A percentile compares a stretch with the other conserved stretches of the same genome.
These are phyloP conservation scores for Leccinum broughii DNA, from an alignment of 768 basidiomycete genomes.

Conservation along the genomic window DNA sequence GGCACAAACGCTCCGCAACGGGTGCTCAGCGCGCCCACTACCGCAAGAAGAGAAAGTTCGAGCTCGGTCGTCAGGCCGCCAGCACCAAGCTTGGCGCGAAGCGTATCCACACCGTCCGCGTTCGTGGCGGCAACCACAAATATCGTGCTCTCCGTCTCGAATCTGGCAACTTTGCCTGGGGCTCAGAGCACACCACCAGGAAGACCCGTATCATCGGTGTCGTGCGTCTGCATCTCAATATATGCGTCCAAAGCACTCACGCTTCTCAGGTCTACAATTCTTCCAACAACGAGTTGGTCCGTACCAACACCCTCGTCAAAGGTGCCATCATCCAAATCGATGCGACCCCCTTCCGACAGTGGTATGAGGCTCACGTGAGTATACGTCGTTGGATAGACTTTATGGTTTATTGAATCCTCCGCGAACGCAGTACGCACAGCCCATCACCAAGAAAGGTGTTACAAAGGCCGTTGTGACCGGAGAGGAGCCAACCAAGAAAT, in stretches of 20 bases:
- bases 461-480: conserved; percentile 51
- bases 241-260: conserved; percentile 9
- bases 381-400: neutral
- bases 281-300: conserved; percentile 99
- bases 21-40: conserved; percentile 93
- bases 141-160: conserved; percentile 96
- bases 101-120: conserved; percentile 93
- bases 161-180: conserved; percentile 98
- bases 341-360: conserved; percentile 98
- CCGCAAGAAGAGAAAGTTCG: conserved; percentile 99
- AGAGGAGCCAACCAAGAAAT: conserved; percentile 74
- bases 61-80: conserved; percentile 97
- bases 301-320: conserved; percentile 99
- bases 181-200: conserved; percentile 87
- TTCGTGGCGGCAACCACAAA: conserved; percentile 94
- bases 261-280: conserved; percentile 87
- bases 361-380: conserved; percentile 98
- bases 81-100: conserved; percentile 96
- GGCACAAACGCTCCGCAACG: conserved; percentile 95
- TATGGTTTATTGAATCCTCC: conserved; percentile 7
- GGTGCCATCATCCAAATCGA: conserved; percentile 95
- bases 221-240: conserved; percentile 52
- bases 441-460: conserved; percentile 83
- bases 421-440: conserved; percentile 79
- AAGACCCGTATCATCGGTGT: conserved; percentile 97